These are phyloP conservation scores for Eimeria sp. DNA, from an alignment of 169 alveolate species.

Conservation along the genomic window DNA sequence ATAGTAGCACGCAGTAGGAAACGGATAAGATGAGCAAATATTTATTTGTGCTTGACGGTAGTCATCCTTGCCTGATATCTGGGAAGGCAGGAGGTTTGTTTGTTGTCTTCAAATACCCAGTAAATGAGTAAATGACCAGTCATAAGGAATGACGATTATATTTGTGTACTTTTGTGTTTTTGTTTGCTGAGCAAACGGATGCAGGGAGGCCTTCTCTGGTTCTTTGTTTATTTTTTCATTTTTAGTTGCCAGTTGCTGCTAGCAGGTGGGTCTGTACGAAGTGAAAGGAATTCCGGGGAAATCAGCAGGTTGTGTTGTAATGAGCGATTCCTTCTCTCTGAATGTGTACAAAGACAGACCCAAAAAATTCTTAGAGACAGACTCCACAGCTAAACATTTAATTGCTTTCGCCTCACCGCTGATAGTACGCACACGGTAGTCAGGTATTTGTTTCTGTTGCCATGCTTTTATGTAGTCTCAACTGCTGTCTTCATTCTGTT, in stretches of 20 bases:
- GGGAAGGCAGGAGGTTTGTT: background rate
- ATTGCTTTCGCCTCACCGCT: background rate
- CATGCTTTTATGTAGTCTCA: background rate
- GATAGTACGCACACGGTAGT: background rate
- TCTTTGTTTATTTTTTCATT: background rate
- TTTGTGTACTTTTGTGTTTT: background rate
- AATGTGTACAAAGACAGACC: slow-evolving; percentile 97
- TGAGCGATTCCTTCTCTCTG: slow-evolving; percentile 99
- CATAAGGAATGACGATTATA: background rate
- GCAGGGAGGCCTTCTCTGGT: background rate
- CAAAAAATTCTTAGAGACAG: slow-evolving; percentile 81
- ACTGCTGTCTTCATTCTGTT: background rate
- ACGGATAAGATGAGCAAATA: background rate
- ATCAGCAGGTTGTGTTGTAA: slow-evolving; percentile 99
- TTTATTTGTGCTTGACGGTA: background rate
- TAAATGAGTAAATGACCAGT: background rate
- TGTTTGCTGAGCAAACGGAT: background rate
- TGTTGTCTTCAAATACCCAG: background rate
- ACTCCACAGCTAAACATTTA: slow-evolving; percentile 31
- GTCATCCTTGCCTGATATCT: background rate
- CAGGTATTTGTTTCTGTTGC: background rate
- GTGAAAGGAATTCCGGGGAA: slow-evolving; percentile 99
- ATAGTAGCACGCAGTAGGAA: background rate
- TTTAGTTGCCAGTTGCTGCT: background rate
- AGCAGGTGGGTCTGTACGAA: slow-evolving; percentile 98